Percentiles rank a stretch among this genome's conserved stretches.
These are phyloP conservation scores for Aspergillus sp. DNA, from an alignment of 2,329 filamentous ascomycete species.

Conservation along the genomic window DNA sequence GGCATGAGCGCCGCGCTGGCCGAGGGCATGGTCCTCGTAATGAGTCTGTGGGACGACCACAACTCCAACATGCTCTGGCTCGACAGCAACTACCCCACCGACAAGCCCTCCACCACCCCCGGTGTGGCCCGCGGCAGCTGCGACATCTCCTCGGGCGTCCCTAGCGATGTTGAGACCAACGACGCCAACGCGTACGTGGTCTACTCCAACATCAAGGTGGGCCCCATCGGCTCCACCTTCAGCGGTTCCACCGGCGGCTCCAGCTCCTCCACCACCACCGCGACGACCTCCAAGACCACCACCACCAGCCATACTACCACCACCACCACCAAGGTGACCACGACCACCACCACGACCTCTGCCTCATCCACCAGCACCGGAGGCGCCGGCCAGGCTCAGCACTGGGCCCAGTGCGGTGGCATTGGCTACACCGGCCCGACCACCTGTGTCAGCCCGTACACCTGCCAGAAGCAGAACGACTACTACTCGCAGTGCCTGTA, in stretches of 20 bases:
- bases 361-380: constrained; percentile 13
- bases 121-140: constrained; percentile 58
- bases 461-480: constrained; percentile 31
- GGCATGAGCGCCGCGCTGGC: constrained; percentile 56
- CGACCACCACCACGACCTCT: constrained; percentile 11
- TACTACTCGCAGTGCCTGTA: constrained; percentile 42
- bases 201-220: constrained; percentile 62
- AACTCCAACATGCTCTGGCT: constrained; percentile 72
- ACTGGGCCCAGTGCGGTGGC: constrained; percentile 35
- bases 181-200: constrained; percentile 51
- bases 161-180: constrained; percentile 49
- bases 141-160: constrained; percentile 52
- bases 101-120: constrained; percentile 39
- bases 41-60: constrained; percentile 65
- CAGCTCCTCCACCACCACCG: constrained; percentile 2
- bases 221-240: constrained; percentile 56
- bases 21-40: constrained; percentile 63
- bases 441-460: constrained; percentile 31
- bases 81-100: constrained; percentile 63
- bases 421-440: constrained; percentile 33
- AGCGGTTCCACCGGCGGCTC: constrained; percentile 7
- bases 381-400: constrained; percentile 17
- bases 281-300: constrained; percentile 5
- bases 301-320: constrained; percentile 12
- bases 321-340: constrained; percentile 2